phyloP scores from a whole-genome alignment of 1,139 yeast species.

The Wickerhamomyces sp. region DNA sequence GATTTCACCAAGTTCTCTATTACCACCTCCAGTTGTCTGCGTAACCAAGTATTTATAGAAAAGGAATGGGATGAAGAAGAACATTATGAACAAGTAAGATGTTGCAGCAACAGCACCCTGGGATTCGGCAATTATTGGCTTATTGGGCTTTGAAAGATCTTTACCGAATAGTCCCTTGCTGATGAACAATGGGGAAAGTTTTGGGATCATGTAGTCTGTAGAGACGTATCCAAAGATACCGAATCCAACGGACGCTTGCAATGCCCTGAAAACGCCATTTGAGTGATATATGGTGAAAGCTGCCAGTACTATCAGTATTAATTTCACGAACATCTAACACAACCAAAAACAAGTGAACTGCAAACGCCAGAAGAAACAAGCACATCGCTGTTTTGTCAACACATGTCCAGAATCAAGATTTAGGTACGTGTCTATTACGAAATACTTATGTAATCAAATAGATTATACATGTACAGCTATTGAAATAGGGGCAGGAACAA shows the following conservation, averaged over 20 bases:
- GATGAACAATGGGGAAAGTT: slow-evolving; percentile 60
- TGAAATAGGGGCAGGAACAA: no score
- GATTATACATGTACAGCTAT: no score
- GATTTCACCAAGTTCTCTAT: slow-evolving; percentile 34
- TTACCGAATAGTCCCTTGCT: slow-evolving; percentile 78
- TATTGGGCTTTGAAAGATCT: slow-evolving; percentile 70
- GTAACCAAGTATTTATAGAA: slow-evolving; percentile 76
- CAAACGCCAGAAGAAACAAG: no score
- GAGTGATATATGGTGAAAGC: slow-evolving; percentile 12
- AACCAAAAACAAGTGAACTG: not conserved
- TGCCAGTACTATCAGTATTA: slow-evolving; percentile 4
- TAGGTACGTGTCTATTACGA: not conserved
- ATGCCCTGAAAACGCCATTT: slow-evolving; percentile 18
- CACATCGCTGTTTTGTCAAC: not conserved
- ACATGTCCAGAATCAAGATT: not conserved
- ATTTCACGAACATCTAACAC: slow-evolving; percentile 1
- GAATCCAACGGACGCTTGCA: slow-evolving; percentile 55
- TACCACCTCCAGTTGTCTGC: slow-evolving; percentile 52
- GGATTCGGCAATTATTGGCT: slow-evolving; percentile 80
- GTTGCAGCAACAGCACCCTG: slow-evolving; percentile 87
- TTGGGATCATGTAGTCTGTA: slow-evolving; percentile 62
- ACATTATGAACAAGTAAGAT: slow-evolving; percentile 75
- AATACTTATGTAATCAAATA: no score
- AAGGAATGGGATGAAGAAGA: slow-evolving; percentile 82
- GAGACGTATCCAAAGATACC: slow-evolving; percentile 60